Conservation (phyloP, 208 protist genomes). For the Leptomonas pyrrhocoris region DNA sequence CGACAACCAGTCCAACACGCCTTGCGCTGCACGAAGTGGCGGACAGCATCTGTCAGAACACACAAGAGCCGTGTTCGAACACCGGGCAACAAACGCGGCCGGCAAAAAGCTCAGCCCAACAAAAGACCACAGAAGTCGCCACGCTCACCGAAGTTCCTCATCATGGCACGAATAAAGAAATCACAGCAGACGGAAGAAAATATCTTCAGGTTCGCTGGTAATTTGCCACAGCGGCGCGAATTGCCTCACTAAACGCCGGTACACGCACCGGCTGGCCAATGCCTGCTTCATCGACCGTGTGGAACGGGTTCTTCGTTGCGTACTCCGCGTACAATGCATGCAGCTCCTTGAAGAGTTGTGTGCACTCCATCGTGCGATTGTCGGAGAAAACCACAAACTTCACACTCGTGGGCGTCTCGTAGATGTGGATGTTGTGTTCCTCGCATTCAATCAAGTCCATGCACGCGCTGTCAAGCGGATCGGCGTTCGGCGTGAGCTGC, state of each 20-base stretch:
- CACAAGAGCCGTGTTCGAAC: too few relatives aligned
- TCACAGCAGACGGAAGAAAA: background rate
- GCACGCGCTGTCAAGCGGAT: conserved; percentile 77
- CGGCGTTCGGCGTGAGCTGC: conserved; percentile 82
- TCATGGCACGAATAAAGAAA: too few relatives aligned
- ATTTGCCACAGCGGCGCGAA: conserved; percentile 44
- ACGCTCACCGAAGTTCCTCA: too few relatives aligned
- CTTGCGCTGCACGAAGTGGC: too few relatives aligned
- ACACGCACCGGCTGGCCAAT: conserved; percentile 89
- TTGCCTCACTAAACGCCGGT: conserved; percentile 72
- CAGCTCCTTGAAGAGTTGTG: conserved; percentile 64
- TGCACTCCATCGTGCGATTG: conserved; percentile 59
- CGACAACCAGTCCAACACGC: too few relatives aligned
- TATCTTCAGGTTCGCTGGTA: conserved; percentile 38
- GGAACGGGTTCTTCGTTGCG: conserved; percentile 85
- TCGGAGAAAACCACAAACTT: conserved; percentile 85
- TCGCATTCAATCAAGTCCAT: conserved; percentile 85
- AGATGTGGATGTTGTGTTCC: conserved; percentile 89
- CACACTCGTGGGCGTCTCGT: conserved; percentile 76
- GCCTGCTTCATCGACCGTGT: conserved; percentile 82
- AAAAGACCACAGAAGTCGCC: too few relatives aligned
- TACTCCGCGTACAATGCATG: conserved; percentile 77
- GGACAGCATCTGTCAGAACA: too few relatives aligned
- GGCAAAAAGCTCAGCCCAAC: too few relatives aligned
- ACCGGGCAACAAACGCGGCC: too few relatives aligned